Evolutionary conservation across 768 basidiomycete species (phyloP), one percentile per base, ranked within the genome.

Genomic region (Imleria badia): DNA sequence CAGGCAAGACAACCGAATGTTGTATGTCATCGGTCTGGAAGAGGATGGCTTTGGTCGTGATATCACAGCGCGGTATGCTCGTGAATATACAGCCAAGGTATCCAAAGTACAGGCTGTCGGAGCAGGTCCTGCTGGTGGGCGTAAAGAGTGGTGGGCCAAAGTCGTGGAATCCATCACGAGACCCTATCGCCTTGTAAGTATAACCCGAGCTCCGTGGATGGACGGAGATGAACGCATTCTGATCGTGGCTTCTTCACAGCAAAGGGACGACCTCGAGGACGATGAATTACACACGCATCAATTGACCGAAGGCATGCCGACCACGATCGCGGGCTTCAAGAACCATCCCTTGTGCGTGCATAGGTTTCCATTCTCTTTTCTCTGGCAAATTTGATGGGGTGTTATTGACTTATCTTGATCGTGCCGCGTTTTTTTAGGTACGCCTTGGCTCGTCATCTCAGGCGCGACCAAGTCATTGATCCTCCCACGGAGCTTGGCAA

Each of bases 31-130:
- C 6, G 95, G 89, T 2, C 85, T 94, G 39, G 96, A 99, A 70
- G 96, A 98, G 68, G 96, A 99, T 67, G 90, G 91, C 0, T 93
- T 84, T 65, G 93, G 86, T 14, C 80, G 91, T 51, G 97, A 99
- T 66, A 89, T 98, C 5, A 98, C 97, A 0, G 78, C 88, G 31
- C 79, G 96, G 39, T 98, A 98, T 72, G 89, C 93, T 3, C 82
- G 79, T 58, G 82, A 89, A 47, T 97, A 85, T 68, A 82, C 83
- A 8, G 83, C 89, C 3, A 91, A 88, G 70, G 86, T 90, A 14
- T 78, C 82, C n/a, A 91, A 91, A 69, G 74, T 80, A n/a, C 89
- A 91, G 68, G 83, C 84, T 7, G 78, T 83, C 8, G 82, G 78
- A 43, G 68, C 68, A 48, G 74, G 75, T 40, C 62, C 69, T 51